These are phyloP conservation scores for Aspergillus chevalieri DNA, from an alignment of 2,329 filamentous ascomycete genomes.

Conservation along the genomic window DNA sequence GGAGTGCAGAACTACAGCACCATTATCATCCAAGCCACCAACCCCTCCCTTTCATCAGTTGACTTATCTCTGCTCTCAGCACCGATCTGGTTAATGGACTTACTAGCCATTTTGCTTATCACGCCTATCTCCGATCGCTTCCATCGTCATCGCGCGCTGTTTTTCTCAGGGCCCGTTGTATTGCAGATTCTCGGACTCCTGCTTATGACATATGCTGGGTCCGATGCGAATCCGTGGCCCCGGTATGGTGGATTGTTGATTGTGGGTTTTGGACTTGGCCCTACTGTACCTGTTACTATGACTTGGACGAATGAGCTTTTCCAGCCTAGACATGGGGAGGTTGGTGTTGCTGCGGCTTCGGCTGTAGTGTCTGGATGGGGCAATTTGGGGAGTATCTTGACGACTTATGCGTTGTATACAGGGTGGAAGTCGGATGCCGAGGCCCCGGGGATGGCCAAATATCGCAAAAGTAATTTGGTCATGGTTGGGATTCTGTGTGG, in stretches of 20 bases:
- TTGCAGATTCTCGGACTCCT: constrained; percentile 79
- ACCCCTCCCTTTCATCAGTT: constrained; percentile 65
- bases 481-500: constrained; percentile 80
- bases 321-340: constrained; percentile 80
- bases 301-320: constrained; percentile 89
- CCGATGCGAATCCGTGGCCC: constrained; percentile 62
- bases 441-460: constrained; percentile 60
- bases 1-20: constrained; percentile 83
- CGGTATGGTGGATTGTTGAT: constrained; percentile 84
- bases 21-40: constrained; percentile 75
- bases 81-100: constrained; percentile 90
- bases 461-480: constrained; percentile 74
- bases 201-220: constrained; percentile 66
- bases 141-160: constrained; percentile 69
- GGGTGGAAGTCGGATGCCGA: constrained; percentile 74
- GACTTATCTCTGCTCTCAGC: constrained; percentile 77
- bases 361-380: constrained; percentile 82
- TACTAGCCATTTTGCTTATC: constrained; percentile 77
- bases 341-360: constrained; percentile 79
- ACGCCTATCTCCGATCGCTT: constrained; percentile 85
- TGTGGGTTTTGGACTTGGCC: constrained; percentile 83
- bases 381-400: constrained; percentile 78
- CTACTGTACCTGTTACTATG: constrained; percentile 90
- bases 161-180: constrained; percentile 70
- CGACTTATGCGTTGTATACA: constrained; percentile 81